Conservation (phyloP, 352 stramenopile genomes). For the Globisporangium spiculum region DNA sequence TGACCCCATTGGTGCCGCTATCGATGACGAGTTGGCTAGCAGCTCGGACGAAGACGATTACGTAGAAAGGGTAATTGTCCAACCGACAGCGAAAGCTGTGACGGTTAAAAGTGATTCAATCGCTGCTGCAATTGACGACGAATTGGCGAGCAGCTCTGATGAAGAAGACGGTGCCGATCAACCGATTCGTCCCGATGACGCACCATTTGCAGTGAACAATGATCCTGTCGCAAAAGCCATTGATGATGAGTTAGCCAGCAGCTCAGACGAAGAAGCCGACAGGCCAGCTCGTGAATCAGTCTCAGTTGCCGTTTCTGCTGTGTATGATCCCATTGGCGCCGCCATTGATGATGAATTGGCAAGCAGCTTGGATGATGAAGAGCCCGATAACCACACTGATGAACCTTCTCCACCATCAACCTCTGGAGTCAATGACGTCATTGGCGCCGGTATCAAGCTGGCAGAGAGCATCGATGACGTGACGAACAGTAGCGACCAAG, state of each 20-base stretch:
- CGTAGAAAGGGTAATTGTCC: not conserved
- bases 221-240: not conserved
- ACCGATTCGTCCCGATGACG: not conserved
- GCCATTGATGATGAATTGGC: conserved; percentile 37
- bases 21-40: conserved; percentile 34
- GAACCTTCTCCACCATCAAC: not conserved
- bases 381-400: not conserved
- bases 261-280: not conserved
- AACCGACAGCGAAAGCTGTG: not conserved
- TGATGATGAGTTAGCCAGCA: not conserved
- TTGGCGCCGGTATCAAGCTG: not conserved
- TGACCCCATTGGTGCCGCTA: conserved; percentile 29
- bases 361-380: conserved; percentile 20
- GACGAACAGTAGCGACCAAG: not conserved
- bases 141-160: conserved; percentile 32
- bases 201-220: not conserved
- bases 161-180: conserved; percentile 13
- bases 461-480: not conserved
- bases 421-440: not conserved
- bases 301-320: conserved; percentile 11
- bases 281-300: not conserved
- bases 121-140: conserved; percentile 34
- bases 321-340: conserved; percentile 27
- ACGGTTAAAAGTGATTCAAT: conserved; percentile 11
- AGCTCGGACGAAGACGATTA: not conserved